Evolutionary conservation across 192 early-diverging fungal species (phyloP), one percentile per base, ranked within the genome.

Genomic region (Backusella mclennaniae): DNA sequence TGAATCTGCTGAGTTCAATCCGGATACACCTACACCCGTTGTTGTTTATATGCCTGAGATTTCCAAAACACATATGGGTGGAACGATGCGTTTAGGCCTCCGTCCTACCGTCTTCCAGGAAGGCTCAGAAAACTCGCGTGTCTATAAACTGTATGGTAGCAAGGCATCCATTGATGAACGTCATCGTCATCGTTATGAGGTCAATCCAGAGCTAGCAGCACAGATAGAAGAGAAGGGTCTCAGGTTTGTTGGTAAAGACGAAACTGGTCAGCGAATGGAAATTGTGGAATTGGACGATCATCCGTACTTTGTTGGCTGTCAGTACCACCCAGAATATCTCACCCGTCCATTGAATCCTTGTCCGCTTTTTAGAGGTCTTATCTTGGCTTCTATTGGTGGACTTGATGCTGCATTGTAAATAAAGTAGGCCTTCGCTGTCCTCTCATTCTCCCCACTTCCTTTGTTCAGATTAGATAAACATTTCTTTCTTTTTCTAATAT

Each of bases 1-100:
- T 38, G 88, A 95, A 81, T 97, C 96, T 12, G 90, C 90, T 71
- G 98, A 99, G 84, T 86, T 98, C 73, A 90, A 88, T 74, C 85
- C 89, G 39, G 82, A 94, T 75, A 89, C 94, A 33, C 82, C 80
- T 11, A 86, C 87, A 35, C 91, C 90, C 8, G 93, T 95, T 11
- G 93, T 99, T 39, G 86, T 99, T 12, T 96, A 94, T 85, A 99
- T 99, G 98, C 98, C 98, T 53, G 98, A 99, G 83, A 96, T 98
- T 81, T 91, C 90, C 73, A 92, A 90, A 77, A 93, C 94, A 35
- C 92, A 94, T 66, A 85, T 99, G 85, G 98, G 98, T 66, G 98
- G 96, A 29, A 99, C 96, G 29, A 99, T 99, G 98, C 91, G 98
- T 70, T 82, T 99, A 6, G 98, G 98, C 15, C 84, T 88, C 53